Conservation (phyloP, 495 filamentous ascomycete genomes). For the Aspergillus mulundensis region DNA sequence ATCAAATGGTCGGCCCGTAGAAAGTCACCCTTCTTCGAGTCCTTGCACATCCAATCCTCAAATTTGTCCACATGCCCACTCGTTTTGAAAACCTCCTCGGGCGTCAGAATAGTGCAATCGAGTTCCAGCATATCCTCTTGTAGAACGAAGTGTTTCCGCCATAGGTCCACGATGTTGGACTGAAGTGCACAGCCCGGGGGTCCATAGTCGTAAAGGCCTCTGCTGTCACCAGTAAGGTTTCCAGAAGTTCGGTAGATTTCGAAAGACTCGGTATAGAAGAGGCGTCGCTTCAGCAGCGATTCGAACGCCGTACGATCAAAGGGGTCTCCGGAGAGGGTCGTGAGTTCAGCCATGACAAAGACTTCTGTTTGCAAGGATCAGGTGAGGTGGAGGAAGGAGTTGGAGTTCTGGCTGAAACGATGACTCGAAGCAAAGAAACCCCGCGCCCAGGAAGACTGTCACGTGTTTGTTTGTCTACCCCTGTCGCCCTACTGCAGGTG, state of each 20-base stretch:
- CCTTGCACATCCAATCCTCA: slow-evolving; percentile 99
- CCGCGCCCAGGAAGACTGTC: too few species aligned
- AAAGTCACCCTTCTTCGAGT: slow-evolving; percentile 94
- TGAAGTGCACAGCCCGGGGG: slow-evolving; percentile 75
- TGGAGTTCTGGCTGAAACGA: neutral
- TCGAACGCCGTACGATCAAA: slow-evolving; percentile 79
- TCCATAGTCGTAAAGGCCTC: slow-evolving; percentile 82
- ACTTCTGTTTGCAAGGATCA: neutral
- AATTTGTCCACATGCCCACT: slow-evolving; percentile 97
- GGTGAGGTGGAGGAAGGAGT: neutral
- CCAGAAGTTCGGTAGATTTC: slow-evolving; percentile 61
- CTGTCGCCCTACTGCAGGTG: too few species aligned
- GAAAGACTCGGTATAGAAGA: slow-evolving; percentile 94
- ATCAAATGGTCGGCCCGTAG: slow-evolving; percentile 94
- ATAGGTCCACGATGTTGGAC: slow-evolving; percentile 82
- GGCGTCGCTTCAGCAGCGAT: slow-evolving; percentile 74
- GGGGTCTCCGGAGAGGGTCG: slow-evolving; percentile 80
- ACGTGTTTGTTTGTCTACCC: too few species aligned
- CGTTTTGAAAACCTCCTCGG: slow-evolving; percentile 80
- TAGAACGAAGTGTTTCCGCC: slow-evolving; percentile 88
- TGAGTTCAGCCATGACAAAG: slow-evolving; percentile 55
- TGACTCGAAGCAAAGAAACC: neutral
- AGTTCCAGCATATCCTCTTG: slow-evolving; percentile 92
- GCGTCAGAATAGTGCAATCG: slow-evolving; percentile 80
- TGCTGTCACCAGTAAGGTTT: slow-evolving; percentile 56